Evolutionary conservation across 1,139 yeast species (phyloP).

Genomic region (Debaryomyces nepalensis): DNA sequence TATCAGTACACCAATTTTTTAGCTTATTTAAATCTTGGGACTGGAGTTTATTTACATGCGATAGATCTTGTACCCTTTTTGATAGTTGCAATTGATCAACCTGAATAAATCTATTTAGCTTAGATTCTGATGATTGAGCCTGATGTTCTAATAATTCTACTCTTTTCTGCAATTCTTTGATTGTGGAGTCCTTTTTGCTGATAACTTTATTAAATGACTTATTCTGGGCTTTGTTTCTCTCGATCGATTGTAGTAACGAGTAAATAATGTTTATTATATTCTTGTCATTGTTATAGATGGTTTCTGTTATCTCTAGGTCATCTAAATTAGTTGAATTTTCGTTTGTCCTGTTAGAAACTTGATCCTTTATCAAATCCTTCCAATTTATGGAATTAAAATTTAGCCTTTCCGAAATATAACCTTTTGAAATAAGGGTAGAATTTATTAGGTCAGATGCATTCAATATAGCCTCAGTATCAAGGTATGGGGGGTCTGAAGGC

Average conservation of each 20-base stretch:
- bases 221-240: slow-evolving; percentile 42
- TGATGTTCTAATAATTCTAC: slow-evolving; percentile 28
- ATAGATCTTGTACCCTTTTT: slow-evolving; percentile 27
- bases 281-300: slow-evolving; percentile 48
- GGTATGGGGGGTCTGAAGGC: slow-evolving; percentile 16
- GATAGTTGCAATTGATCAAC: slow-evolving; percentile 26
- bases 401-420: slow-evolving; percentile 40
- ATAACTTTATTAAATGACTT: slow-evolving; percentile 36
- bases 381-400: slow-evolving; percentile 43
- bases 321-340: slow-evolving; percentile 17
- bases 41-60: slow-evolving; percentile 33
- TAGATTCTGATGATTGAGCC: slow-evolving; percentile 23
- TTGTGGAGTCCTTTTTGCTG: slow-evolving; percentile 34
- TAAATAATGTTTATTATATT: slow-evolving; percentile 48
- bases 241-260: slow-evolving; percentile 44
- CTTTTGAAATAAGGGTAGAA: slow-evolving; percentile 40
- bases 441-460: slow-evolving; percentile 48
- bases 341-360: slow-evolving; percentile 17
- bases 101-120: slow-evolving; percentile 23
- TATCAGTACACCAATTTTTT: slow-evolving; percentile 35
- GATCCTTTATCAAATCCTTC: slow-evolving; percentile 31
- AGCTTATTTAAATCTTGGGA: slow-evolving; percentile 34
- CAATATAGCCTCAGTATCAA: slow-evolving; percentile 38
- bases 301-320: slow-evolving; percentile 31
- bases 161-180: slow-evolving; percentile 31